phyloP scores from a whole-genome alignment of 768 basidiomycete species.

The Chiua virens region DNA sequence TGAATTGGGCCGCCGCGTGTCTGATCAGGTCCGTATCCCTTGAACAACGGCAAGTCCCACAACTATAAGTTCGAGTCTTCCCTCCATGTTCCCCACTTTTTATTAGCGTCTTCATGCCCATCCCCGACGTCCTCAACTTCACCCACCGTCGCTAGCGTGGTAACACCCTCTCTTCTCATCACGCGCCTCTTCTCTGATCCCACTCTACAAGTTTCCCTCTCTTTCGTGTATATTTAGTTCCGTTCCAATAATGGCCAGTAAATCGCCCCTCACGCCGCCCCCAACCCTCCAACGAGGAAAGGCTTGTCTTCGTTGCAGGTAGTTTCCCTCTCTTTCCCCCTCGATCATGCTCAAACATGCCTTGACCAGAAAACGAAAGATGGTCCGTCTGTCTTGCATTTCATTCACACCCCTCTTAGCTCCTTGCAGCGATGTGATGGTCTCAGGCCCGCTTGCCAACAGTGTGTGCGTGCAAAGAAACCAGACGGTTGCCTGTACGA shows the following conservation, averaged over 20 bases:
- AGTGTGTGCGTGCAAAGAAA: conserved; percentile 78
- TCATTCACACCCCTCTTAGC: conserved; percentile 8
- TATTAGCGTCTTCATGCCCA: conserved; percentile 31
- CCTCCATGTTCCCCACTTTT: conserved; percentile 30
- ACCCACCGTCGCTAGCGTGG: conserved; percentile 13
- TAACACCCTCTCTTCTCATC: conserved; percentile 3
- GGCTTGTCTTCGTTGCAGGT: conserved; percentile 75
- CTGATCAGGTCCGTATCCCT: conserved; percentile 27
- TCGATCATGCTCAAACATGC: conserved; percentile 13
- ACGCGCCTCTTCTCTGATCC: not conserved
- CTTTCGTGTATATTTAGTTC: conserved; percentile 37
- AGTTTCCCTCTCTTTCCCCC: conserved; percentile 16
- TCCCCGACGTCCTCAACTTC: conserved; percentile 21
- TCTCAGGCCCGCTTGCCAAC: conserved; percentile 72
- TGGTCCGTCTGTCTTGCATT: conserved; percentile 40
- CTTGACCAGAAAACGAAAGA: conserved; percentile 61
- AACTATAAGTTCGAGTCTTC: conserved; percentile 33
- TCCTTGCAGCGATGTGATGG: conserved; percentile 70
- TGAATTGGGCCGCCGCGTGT: conserved; percentile 29
- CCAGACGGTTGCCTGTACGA: conserved; percentile 75
- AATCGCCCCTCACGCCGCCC: conserved; percentile 26
- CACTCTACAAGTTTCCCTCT: conserved; percentile 17
- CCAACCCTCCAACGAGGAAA: conserved; percentile 63
- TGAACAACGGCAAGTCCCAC: conserved; percentile 23
- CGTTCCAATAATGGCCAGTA: conserved; percentile 37